Base-by-base conservation (phyloP, 1,284 basidiomycete species). In the Fomitiporia mediterranea region DNA sequence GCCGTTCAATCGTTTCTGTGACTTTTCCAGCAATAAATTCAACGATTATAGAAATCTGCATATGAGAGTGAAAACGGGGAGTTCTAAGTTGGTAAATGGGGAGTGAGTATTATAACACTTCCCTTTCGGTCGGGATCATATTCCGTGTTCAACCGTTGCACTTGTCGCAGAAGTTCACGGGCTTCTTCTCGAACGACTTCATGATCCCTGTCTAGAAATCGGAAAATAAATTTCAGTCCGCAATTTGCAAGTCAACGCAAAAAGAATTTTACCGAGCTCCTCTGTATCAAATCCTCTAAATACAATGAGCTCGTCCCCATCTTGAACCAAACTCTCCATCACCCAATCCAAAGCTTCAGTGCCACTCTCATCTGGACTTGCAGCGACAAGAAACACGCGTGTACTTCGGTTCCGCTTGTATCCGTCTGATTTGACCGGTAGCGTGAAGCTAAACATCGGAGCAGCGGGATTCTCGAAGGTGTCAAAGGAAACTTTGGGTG, bases 1-100 rank as follows among this genome's bases (percentile, higher is more conserved):
- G 82, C 48, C 93, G 86, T 65, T 94, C 89, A 60, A 98, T 86
- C 7, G 91, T 94, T 55, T 89, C 83, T 0, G 91, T 90, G 4
- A 97, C 84, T 60, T 86, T 87, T 32, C 96, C 96, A 0, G 94
- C 91, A 39, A 98, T 90, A 66, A 92, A 95, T 73, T 98, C 96
- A 56, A 98, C 84, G 49, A 97, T 89, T 60, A 98, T 83, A 0
- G 91, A 95, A 34, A 98, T 82, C 86, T 91, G 62, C 7, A 15
- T 32, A 49, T 40, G 40, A 37, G 42, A 51, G 32, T 44, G 23
- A 30, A 44, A 38, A 51, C 51, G 23, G 37, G n/a, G n/a, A n/a
- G n/a, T n/a, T n/a, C n/a, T n/a, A n/a, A 32, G 32, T 28, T 23
- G 34, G 28, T 1, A 7, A 19, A 25, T 21, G 19, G 2, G 39